Conservation (phyloP, 2,329 filamentous ascomycete species). For the Aspergillus flavus region DNA sequence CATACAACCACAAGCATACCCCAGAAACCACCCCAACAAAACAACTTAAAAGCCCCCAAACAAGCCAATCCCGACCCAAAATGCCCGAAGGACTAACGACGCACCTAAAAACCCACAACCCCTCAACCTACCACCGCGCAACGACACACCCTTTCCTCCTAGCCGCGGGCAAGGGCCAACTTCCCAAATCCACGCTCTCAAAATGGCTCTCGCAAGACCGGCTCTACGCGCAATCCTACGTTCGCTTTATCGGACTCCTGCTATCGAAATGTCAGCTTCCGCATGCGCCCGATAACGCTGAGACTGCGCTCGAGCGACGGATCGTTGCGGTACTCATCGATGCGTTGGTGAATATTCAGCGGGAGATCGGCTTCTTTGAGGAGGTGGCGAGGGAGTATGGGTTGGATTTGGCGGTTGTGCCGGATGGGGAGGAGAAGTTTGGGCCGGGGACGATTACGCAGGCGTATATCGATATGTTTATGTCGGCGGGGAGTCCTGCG, state of each 20-base stretch:
- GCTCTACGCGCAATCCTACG: constrained; percentile 71
- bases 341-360: constrained; percentile 66
- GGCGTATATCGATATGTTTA: constrained; percentile 61
- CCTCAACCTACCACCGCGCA: constrained; percentile 56
- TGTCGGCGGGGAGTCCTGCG: constrained; percentile 55
- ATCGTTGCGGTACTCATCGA: constrained; percentile 66
- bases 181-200: constrained; percentile 59
- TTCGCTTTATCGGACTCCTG: constrained; percentile 67
- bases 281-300: constrained; percentile 34
- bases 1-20: background rate
- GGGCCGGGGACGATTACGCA: constrained; percentile 51
- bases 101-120: constrained; percentile 57
- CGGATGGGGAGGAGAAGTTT: constrained; percentile 28
- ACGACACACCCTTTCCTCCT: constrained; percentile 69
- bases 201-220: constrained; percentile 73
- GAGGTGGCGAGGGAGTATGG: constrained; percentile 63
- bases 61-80: constrained; percentile 9
- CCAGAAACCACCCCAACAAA: background rate
- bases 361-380: constrained; percentile 70
- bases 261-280: constrained; percentile 62
- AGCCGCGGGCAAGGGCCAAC: constrained; percentile 64
- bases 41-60: too few species aligned
- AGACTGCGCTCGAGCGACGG: constrained; percentile 53
- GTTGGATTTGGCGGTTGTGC: constrained; percentile 52
- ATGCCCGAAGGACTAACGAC: constrained; percentile 51